These are phyloP conservation scores for Danielozyma ontarioensis DNA, from an alignment of 805 yeast species.

Conservation along the genomic window DNA sequence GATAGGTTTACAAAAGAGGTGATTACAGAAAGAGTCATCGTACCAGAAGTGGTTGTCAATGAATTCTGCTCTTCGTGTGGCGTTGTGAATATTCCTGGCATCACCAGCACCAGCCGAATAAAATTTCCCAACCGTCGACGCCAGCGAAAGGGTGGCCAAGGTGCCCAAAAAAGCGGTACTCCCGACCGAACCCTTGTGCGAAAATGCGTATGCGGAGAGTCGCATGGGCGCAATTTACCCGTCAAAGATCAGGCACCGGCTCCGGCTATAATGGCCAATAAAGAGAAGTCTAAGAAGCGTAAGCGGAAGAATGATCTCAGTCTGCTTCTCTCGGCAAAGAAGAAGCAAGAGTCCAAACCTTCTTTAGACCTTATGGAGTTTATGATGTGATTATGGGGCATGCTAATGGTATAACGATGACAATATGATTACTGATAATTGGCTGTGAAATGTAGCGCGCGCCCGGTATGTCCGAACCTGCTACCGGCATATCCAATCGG, in stretches of 20 bases:
- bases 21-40: slow-evolving; percentile 5
- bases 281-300: not conserved
- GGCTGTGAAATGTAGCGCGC: too few relatives aligned
- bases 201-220: not conserved
- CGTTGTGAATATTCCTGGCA: slow-evolving; percentile 7
- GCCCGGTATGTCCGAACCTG: too few relatives aligned
- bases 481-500: too few relatives aligned
- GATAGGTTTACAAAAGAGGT: slow-evolving; percentile 5
- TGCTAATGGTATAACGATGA: too few relatives aligned
- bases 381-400: not conserved
- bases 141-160: too few relatives aligned
- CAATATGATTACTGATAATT: too few relatives aligned
- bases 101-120: slow-evolving; percentile 7
- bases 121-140: slow-evolving; percentile 1
- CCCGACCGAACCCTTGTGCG: not conserved
- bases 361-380: not conserved
- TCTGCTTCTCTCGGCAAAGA: not conserved
- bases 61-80: slow-evolving; percentile 12
- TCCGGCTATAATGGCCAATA: too few relatives aligned
- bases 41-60: slow-evolving; percentile 4
- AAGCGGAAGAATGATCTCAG: not conserved
- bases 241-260: too few relatives aligned
- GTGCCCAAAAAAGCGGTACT: too few relatives aligned
- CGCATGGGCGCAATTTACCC: too few relatives aligned
- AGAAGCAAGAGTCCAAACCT: not conserved